Base-by-base conservation (phyloP, 2,329 filamentous ascomycete genomes). In the Sporothrix inflata region DNA sequence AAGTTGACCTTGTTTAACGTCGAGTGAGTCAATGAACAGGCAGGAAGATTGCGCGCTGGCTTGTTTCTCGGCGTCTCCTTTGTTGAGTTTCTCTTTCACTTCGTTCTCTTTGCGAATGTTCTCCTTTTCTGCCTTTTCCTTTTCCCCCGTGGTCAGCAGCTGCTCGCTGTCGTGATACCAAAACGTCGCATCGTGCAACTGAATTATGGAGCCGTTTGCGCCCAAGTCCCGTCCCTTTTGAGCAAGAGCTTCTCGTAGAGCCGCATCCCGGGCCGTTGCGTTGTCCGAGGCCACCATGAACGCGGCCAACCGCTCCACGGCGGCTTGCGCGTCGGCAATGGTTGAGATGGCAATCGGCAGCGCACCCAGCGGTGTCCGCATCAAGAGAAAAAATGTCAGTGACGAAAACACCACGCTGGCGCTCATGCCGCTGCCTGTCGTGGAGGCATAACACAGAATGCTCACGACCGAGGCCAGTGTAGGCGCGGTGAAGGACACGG, bases 401-500 rank as follows among this genome's bases (percentile, higher is more conserved):
- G 74, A 74, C 4, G 77, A 76, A 71, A 75, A 75, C 24, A 74
- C 69, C n/a, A 73, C 65, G 66, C 74, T 70, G 14, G 74, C 72
- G 19, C 67, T 71, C 72, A 75, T 70, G 24, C 72, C 69, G 11
- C 70, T 68, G 7, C 67, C 72, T 6, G 70, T 70, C 12, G 73
- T 75, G 27, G 73, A 73, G 4, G 73, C 72, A 21, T 75, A 75
- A 63, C 72, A 74, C 3, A 78, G 70, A 30, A 78, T 78, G 66
- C 74, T 75, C 19, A 77, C 73, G 1, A 77, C 77, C 0, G 77
- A 71, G 6, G 77, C 77, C 6, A 78, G 72, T 0, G 76, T 77
- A 0, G 76, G 76, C 19, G 76, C 76, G 7, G 76, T 78, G 66
- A 74, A 78, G 1, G 76, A 76, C 16, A 78, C 76, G 3, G 77